Evolutionary conservation across 495 filamentous ascomycete genomes (phyloP).

Genomic region (Pyronema omphalodes): DNA sequence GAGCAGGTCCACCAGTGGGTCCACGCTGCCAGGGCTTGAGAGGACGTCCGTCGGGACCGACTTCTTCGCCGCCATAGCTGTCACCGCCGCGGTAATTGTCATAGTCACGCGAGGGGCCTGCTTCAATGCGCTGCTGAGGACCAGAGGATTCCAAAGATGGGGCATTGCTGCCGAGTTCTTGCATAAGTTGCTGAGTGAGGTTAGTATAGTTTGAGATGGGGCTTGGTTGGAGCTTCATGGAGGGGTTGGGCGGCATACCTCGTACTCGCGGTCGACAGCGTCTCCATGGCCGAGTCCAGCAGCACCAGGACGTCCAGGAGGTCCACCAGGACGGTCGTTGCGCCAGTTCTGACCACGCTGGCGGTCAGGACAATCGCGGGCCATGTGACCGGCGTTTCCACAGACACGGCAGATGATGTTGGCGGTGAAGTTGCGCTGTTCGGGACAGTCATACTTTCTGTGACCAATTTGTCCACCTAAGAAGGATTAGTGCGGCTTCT

Average conservation of each 20-base stretch:
- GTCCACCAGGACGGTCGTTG: conserved; percentile 32
- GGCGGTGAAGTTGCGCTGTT: conserved; percentile 93
- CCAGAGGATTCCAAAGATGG: conserved; percentile 39
- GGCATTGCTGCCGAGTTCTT: conserved; percentile 69
- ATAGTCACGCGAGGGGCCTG: conserved; percentile 46
- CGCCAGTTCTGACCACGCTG: conserved; percentile 83
- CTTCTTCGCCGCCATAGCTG: conserved; percentile 29
- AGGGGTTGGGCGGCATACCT: conserved; percentile 35
- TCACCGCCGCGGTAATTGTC: conserved; percentile 29
- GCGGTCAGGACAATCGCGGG: conserved; percentile 80
- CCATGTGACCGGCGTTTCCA: conserved; percentile 87
- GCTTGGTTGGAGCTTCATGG: background rate
- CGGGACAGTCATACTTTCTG: conserved; percentile 94
- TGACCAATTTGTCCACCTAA: conserved; percentile 88
- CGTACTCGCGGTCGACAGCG: conserved; percentile 83
- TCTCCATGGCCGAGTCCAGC: conserved; percentile 59
- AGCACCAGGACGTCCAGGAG: conserved; percentile 28
- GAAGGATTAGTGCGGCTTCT: conserved; percentile 2
- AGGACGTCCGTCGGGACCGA: conserved; percentile 33
- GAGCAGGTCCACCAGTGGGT: conserved; percentile 72
- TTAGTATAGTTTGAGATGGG: conserved; percentile 22
- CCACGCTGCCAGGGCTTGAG: conserved; percentile 83
- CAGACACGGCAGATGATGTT: conserved; percentile 99
- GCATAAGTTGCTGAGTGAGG: conserved; percentile 68
- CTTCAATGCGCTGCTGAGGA: conserved; percentile 64